Conservation (phyloP, 2,329 filamentous ascomycete species). For the Colletotrichum gigasporum region DNA sequence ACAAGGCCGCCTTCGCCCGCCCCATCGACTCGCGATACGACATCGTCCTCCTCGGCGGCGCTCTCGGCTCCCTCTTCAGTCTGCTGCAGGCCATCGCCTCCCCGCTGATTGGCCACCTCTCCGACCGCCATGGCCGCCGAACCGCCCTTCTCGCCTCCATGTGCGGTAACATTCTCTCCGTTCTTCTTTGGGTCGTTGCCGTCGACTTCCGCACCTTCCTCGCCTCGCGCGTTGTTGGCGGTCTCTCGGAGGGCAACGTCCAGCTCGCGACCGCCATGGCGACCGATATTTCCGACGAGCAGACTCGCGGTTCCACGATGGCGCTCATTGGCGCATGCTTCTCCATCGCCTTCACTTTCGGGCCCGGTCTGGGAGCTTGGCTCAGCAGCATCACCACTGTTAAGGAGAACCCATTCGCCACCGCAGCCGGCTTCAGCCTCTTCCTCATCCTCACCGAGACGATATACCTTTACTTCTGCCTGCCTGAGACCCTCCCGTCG, state of each 20-base stretch:
- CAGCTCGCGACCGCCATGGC: slow-evolving; percentile 97
- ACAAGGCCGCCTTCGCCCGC: slow-evolving; percentile 91
- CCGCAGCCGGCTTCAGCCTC: slow-evolving; percentile 88
- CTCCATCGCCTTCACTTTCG: slow-evolving; percentile 96
- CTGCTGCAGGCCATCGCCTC: slow-evolving; percentile 92
- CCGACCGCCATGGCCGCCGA: slow-evolving; percentile 87
- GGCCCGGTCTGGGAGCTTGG: slow-evolving; percentile 89
- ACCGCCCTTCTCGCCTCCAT: slow-evolving; percentile 91
- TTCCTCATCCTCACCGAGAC: slow-evolving; percentile 88
- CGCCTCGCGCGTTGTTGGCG: slow-evolving; percentile 90
- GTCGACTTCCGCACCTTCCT: slow-evolving; percentile 96
- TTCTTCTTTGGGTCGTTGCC: slow-evolving; percentile 92
- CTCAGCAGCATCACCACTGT: slow-evolving; percentile 81
- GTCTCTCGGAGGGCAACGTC: slow-evolving; percentile 95
- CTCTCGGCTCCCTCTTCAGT: slow-evolving; percentile 92
- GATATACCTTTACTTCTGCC: slow-evolving; percentile 80
- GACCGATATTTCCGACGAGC: slow-evolving; percentile 91
- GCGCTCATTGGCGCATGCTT: slow-evolving; percentile 96
- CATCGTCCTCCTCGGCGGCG: slow-evolving; percentile 93
- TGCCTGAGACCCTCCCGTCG: slow-evolving; percentile 87
- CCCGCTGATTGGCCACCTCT: slow-evolving; percentile 88
- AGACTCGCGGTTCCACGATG: slow-evolving; percentile 89
- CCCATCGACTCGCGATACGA: slow-evolving; percentile 98
- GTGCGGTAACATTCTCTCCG: slow-evolving; percentile 90
- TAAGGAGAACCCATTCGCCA: slow-evolving; percentile 90